phyloP scores from a whole-genome alignment of 2,329 filamentous ascomycete genomes.

The Epichloe brachyelytri region DNA sequence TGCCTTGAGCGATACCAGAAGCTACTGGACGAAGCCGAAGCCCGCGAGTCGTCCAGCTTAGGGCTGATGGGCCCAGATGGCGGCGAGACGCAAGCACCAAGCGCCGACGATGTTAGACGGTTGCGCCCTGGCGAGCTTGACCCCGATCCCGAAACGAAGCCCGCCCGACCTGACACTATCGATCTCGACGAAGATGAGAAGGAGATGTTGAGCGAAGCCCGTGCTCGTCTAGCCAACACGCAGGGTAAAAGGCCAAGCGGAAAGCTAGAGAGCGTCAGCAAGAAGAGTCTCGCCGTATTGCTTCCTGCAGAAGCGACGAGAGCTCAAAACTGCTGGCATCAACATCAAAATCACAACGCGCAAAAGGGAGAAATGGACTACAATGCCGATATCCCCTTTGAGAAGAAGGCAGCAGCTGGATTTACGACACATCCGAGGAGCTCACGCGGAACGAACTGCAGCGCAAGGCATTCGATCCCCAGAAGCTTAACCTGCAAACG shows the following conservation, averaged over 20 bases:
- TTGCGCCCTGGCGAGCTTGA: slow-evolving; percentile 88
- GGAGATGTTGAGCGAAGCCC: slow-evolving; percentile 96
- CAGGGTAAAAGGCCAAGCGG: slow-evolving; percentile 98
- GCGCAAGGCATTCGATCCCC: slow-evolving; percentile 75
- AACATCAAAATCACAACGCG: slow-evolving; percentile 90
- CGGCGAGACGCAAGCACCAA: slow-evolving; percentile 75
- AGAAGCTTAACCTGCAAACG: slow-evolving; percentile 78
- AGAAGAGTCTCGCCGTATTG: slow-evolving; percentile 83
- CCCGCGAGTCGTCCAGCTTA: slow-evolving; percentile 71
- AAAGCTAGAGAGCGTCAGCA: slow-evolving; percentile 93
- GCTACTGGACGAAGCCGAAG: slow-evolving; percentile 88
- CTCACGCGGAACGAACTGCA: slow-evolving; percentile 68
- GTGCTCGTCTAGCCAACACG: slow-evolving; percentile 90
- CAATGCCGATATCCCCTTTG: slow-evolving; percentile 96
- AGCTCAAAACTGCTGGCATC: slow-evolving; percentile 94
- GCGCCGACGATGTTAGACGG: slow-evolving; percentile 80
- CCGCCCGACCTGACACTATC: slow-evolving; percentile 88
- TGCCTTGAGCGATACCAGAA: slow-evolving; percentile 96
- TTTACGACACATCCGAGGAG: slow-evolving; percentile 88
- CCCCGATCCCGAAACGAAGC: slow-evolving; percentile 94
- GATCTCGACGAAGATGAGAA: slow-evolving; percentile 98
- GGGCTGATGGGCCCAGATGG: slow-evolving; percentile 76
- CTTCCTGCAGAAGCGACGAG: slow-evolving; percentile 88
- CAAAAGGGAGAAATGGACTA: slow-evolving; percentile 99
- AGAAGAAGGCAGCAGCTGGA: slow-evolving; percentile 75